Evolutionary conservation across 164 flowering plant species (phyloP).

Genomic region (Taxillus chinensis): DNA sequence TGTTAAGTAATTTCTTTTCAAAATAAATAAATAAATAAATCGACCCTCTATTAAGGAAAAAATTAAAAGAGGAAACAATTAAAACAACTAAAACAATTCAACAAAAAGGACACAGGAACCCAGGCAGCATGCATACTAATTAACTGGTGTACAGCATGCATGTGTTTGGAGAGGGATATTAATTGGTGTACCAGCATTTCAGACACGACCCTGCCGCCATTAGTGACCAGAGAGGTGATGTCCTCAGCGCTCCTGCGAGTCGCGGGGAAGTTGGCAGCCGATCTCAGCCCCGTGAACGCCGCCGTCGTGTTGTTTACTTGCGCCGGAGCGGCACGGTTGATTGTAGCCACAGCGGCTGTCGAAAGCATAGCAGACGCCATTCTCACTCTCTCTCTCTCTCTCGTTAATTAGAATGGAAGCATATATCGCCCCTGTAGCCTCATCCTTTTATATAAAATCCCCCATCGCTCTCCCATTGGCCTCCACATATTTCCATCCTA

Average conservation of each 20-base stretch:
- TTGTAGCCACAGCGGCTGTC: background rate
- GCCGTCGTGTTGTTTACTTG: background rate
- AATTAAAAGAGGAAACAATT: too few species aligned
- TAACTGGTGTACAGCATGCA: too few species aligned
- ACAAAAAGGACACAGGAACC: too few species aligned
- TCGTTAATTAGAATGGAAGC: too few species aligned
- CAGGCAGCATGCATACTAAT: too few species aligned
- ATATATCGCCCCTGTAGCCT: background rate
- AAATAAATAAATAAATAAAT: too few species aligned
- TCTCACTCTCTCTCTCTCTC: background rate
- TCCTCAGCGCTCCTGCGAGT: background rate
- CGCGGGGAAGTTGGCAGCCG: background rate
- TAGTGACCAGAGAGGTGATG: background rate
- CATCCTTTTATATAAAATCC: constrained; percentile 9
- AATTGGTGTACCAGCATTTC: background rate
- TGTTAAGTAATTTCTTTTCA: too few species aligned
- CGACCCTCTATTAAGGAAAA: too few species aligned
- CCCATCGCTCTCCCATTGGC: background rate
- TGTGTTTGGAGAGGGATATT: too few species aligned
- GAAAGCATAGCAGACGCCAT: background rate
- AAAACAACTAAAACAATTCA: too few species aligned
- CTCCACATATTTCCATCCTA: constrained; percentile 4
- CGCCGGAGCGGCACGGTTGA: background rate
- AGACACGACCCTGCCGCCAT: background rate
- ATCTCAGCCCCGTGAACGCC: background rate